Conservation (phyloP, 148 eudicot species). For the Gaultheria prostrata region DNA sequence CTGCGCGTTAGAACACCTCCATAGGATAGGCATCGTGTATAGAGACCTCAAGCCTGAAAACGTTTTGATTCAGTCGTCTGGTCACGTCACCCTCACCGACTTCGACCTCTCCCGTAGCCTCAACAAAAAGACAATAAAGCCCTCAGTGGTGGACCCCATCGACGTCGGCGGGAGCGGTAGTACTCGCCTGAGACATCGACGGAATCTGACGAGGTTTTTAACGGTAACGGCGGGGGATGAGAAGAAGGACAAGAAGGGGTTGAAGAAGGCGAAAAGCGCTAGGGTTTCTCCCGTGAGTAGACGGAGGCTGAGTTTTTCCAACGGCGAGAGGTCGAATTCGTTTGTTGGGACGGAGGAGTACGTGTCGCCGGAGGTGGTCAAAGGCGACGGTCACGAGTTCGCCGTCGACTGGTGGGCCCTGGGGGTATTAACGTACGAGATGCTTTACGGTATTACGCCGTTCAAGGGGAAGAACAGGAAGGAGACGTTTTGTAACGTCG, state of each 20-base stretch:
- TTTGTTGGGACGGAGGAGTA: slow-evolving; percentile 85
- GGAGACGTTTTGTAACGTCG: slow-evolving; percentile 61
- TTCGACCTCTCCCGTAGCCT: slow-evolving; percentile 73
- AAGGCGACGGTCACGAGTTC: slow-evolving; percentile 72
- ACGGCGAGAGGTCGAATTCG: slow-evolving; percentile 54
- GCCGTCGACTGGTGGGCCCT: slow-evolving; percentile 94
- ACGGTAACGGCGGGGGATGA: background rate
- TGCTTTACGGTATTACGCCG: slow-evolving; percentile 84
- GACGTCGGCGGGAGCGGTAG: slow-evolving; percentile 12
- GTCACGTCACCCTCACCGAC: slow-evolving; percentile 84
- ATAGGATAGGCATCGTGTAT: slow-evolving; percentile 61
- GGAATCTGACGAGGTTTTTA: slow-evolving; percentile 28
- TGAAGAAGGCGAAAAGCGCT: slow-evolving; percentile 50
- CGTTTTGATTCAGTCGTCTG: slow-evolving; percentile 54
- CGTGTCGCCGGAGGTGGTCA: slow-evolving; percentile 78
- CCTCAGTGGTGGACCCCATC: background rate
- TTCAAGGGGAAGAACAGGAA: slow-evolving; percentile 67
- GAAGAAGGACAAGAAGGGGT: background rate
- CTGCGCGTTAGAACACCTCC: slow-evolving; percentile 65
- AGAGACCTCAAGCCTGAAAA: slow-evolving; percentile 89
- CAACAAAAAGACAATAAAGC: background rate
- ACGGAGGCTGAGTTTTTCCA: slow-evolving; percentile 28
- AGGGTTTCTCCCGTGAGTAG: slow-evolving; percentile 60
- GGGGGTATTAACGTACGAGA: slow-evolving; percentile 69
- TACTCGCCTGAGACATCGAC: background rate